Base-by-base conservation (phyloP, 225 moss, liverwort and hornwort species). In the Pseudisothecium myosuroides region DNA sequence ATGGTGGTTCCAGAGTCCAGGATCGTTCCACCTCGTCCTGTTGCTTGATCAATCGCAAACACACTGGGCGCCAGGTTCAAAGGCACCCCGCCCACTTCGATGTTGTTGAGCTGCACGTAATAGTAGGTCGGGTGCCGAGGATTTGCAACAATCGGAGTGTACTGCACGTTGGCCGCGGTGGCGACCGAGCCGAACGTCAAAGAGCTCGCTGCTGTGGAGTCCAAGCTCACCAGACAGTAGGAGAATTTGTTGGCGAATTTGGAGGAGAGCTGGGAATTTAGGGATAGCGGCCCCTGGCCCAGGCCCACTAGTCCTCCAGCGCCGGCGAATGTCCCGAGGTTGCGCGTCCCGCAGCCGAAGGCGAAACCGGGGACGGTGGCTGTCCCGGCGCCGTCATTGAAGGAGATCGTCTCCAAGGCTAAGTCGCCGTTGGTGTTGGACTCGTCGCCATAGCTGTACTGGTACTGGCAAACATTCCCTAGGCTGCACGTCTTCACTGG, bases 1-100 rank as follows among this genome's bases (percentile, higher is more conserved):
- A 96, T 95, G 24, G 96, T 96, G 11, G 98, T 98, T 29, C 98
- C 98, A 2, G 96, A 96, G 77, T 98, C 98, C 19, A 98, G 87
- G 52, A 98, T 93, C 10, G 94, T 94, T 2, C 98, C 98, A 3
- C 98, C 98, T 10, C 93, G 91, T 41, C 95, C 95, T 12, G 95
- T 93, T 22, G 92, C 18, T 55, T 90, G 90, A 39, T 95, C 95
- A 1, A 95, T 79, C 2, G 91, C 91, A 49, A 95, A 95, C 26
- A 91, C 80, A 23, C 95, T 94, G 2, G 91, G 64, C 31, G 89
- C 19, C 8, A 95, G 28, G 82, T 86, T 69, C 14, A 95, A 65
- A 28, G 90, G 66, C 32, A 88, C 83, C 6, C 92, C 92, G 31
- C 93, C 95, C 34, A 95, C 89, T 80, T 89, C 91, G 16, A 95